Conservation (phyloP, 345 rosid genomes). For the Brassica nigra region DNA sequence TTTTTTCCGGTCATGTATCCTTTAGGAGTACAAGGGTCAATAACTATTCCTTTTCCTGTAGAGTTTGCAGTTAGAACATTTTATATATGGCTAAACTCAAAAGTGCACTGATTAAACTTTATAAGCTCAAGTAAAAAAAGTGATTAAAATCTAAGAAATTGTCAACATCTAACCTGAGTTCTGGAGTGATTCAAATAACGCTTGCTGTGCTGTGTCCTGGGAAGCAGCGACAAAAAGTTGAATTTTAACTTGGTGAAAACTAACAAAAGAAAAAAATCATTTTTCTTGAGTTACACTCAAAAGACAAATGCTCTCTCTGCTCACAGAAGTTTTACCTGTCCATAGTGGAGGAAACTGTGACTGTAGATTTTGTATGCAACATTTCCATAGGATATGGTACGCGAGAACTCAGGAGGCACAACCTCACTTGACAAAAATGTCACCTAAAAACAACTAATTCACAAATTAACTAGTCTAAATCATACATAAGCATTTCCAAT, state of each 20-base stretch:
- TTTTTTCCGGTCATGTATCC: slow-evolving; percentile 47
- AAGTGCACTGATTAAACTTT: neutral
- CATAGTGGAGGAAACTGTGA: slow-evolving; percentile 89
- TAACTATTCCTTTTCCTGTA: slow-evolving; percentile 38
- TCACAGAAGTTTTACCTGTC: slow-evolving; percentile 57
- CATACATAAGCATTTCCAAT: neutral
- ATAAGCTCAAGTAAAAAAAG: neutral
- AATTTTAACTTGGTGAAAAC: slow-evolving; percentile 1
- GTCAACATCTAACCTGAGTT: slow-evolving; percentile 45
- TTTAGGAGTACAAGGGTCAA: slow-evolving; percentile 91
- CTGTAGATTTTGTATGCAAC: slow-evolving; percentile 73
- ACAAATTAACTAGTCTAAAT: no score
- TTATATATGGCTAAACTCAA: no score
- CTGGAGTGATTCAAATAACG: slow-evolving; percentile 55
- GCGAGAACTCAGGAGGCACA: slow-evolving; percentile 67
- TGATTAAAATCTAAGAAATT: neutral
- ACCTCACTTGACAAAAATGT: slow-evolving; percentile 52
- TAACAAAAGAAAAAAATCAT: neutral
- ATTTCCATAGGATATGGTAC: slow-evolving; percentile 60
- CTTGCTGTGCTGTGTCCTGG: slow-evolving; percentile 74
- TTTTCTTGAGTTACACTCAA: slow-evolving; percentile 6
- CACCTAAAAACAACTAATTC: slow-evolving; percentile 4
- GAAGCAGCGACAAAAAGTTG: slow-evolving; percentile 30
- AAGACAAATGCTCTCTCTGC: neutral
- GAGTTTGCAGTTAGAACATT: slow-evolving; percentile 45